phyloP scores from a whole-genome alignment of 108 stramenopile genomes.

The Thalassiosira profunda region DNA sequence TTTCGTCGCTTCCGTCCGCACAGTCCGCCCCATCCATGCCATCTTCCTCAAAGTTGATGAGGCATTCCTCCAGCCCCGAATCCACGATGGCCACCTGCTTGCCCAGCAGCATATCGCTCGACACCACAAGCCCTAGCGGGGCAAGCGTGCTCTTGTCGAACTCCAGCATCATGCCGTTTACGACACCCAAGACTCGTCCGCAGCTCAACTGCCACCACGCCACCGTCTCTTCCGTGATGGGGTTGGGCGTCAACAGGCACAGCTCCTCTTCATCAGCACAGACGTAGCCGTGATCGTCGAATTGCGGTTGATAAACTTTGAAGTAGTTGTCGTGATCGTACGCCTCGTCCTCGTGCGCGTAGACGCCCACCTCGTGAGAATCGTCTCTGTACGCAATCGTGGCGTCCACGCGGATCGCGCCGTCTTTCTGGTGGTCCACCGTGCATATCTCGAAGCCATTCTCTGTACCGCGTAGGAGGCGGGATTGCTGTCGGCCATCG shows the following conservation, averaged over 20 bases:
- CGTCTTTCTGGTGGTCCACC: constrained; percentile 84
- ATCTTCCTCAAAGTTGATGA: constrained; percentile 51
- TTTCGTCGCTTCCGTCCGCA: constrained; percentile 29
- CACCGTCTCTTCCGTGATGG: constrained; percentile 54
- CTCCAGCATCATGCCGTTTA: constrained; percentile 79
- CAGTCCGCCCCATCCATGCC: constrained; percentile 58
- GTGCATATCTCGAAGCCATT: constrained; percentile 90
- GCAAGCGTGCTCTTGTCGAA: constrained; percentile 72
- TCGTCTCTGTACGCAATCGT: constrained; percentile 68
- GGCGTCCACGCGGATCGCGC: constrained; percentile 78
- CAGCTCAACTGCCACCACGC: constrained; percentile 84
- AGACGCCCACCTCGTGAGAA: constrained; percentile 52
- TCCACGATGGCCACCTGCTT: constrained; percentile 59
- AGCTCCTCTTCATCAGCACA: constrained; percentile 44
- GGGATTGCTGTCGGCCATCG: constrained; percentile 86
- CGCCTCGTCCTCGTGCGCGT: constrained; percentile 77
- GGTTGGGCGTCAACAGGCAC: constrained; percentile 34
- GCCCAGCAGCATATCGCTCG: constrained; percentile 52
- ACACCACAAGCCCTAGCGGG: constrained; percentile 73
- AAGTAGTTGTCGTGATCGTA: constrained; percentile 83
- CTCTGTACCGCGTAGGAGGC: constrained; percentile 82
- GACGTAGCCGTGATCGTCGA: constrained; percentile 50
- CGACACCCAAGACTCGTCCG: constrained; percentile 77
- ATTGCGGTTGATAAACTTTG: constrained; percentile 71
- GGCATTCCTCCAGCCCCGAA: constrained; percentile 40